phyloP scores from a whole-genome alignment of 1,139 yeast genomes.

The Debaryomyces udenii region DNA sequence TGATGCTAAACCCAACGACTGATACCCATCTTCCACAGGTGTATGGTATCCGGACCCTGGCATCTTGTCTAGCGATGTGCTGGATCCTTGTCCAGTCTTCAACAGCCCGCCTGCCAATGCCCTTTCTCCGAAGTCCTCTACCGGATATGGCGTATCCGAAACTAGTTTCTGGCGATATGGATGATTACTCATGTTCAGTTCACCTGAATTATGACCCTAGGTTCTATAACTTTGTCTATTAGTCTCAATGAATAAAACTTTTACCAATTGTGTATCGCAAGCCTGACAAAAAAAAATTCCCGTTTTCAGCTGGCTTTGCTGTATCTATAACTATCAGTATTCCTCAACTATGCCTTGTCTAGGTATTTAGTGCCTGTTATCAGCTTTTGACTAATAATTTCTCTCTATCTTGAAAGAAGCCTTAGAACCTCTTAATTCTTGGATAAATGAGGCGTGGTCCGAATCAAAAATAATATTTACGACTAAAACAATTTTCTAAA shows the following conservation, averaged over 20 bases:
- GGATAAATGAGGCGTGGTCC: slow-evolving; percentile 7
- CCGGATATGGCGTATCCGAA: slow-evolving; percentile 31
- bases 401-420: no score
- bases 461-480: slow-evolving; percentile 2
- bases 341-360: not conserved
- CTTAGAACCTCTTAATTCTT: not conserved
- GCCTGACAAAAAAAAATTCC: no score
- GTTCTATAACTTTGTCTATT: not conserved
- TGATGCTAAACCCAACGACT: not conserved
- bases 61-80: slow-evolving; percentile 1
- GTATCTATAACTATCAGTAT: slow-evolving; percentile 2
- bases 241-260: not conserved
- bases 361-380: no score
- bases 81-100: slow-evolving; percentile 3
- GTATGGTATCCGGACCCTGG: slow-evolving; percentile 8
- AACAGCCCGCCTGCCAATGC: not conserved
- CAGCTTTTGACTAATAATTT: no score
- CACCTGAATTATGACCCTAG: not conserved
- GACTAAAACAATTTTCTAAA: not conserved
- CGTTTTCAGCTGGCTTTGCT: not conserved
- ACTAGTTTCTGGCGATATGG: slow-evolving; percentile 39
- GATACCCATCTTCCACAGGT: not conserved
- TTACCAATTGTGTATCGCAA: slow-evolving; percentile 3
- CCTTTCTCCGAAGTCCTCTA: slow-evolving; percentile 16
- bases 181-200: slow-evolving; percentile 21